A percentile compares a stretch with the other conserved stretches of the same genome.
Evolutionary conservation across 495 filamentous ascomycete species (phyloP).

Genomic region (Cetradonia linearis): DNA sequence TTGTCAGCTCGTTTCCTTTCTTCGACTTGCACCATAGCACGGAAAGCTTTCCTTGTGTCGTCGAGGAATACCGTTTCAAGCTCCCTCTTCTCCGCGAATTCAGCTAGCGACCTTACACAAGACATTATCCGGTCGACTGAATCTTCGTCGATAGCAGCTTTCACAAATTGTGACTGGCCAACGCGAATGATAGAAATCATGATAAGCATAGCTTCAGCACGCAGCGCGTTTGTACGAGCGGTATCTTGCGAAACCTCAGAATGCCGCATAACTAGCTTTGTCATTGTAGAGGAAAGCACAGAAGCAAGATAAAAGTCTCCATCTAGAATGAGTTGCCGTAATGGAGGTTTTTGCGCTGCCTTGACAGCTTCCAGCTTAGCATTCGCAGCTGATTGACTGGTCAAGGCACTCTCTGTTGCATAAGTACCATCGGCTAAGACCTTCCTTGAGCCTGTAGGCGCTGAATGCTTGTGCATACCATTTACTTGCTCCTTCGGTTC

Average conservation of each 20-base stretch:
- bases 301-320: slow-evolving; percentile 96
- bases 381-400: slow-evolving; percentile 77
- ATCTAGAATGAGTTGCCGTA: slow-evolving; percentile 90
- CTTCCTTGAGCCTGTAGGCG: slow-evolving; percentile 75
- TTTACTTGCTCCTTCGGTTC: slow-evolving; percentile 66
- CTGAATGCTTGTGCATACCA: slow-evolving; percentile 63
- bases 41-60: slow-evolving; percentile 92
- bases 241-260: slow-evolving; percentile 82
- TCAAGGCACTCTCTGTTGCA: slow-evolving; percentile 91
- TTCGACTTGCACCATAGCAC: slow-evolving; percentile 95
- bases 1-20: slow-evolving; percentile 94
- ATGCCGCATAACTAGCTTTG: slow-evolving; percentile 97
- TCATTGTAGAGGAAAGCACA: slow-evolving; percentile 87
- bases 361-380: slow-evolving; percentile 95
- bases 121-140: slow-evolving; percentile 96
- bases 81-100: slow-evolving; percentile 81
- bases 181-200: slow-evolving; percentile 98
- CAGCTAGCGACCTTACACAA: slow-evolving; percentile 83
- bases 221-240: slow-evolving; percentile 84
- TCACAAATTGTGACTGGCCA: slow-evolving; percentile 95
- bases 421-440: slow-evolving; percentile 96
- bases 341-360: slow-evolving; percentile 89
- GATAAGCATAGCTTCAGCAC: slow-evolving; percentile 97
- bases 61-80: slow-evolving; percentile 89
- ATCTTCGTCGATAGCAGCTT: slow-evolving; percentile 94